phyloP scores from a whole-genome alignment of 352 stramenopile genomes.

The Phytophthora melonis region DNA sequence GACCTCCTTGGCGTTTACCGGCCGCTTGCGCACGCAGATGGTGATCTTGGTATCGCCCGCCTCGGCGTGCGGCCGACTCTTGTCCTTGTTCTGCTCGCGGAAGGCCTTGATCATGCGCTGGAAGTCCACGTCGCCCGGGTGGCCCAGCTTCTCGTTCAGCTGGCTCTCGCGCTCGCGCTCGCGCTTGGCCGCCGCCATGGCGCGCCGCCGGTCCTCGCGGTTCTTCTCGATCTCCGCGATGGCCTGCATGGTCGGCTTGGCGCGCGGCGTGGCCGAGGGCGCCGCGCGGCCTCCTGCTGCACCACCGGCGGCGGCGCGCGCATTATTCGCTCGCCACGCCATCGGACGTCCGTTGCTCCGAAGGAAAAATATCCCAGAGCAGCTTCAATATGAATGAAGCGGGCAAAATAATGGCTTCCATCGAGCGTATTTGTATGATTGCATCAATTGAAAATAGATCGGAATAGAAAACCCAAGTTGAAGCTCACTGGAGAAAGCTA shows the following conservation, averaged over 20 bases:
- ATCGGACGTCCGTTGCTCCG: constrained; percentile 30
- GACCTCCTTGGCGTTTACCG: constrained; percentile 93
- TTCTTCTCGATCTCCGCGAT: constrained; percentile 90
- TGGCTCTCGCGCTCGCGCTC: constrained; percentile 86
- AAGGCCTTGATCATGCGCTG: constrained; percentile 92
- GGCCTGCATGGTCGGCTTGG: constrained; percentile 73
- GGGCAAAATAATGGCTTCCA: not conserved
- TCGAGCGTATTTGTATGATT: not conserved
- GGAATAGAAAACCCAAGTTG: not conserved
- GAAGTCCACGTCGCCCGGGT: constrained; percentile 92
- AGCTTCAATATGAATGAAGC: not conserved
- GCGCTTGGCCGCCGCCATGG: constrained; percentile 88
- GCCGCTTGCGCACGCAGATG: constrained; percentile 97
- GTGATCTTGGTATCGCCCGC: constrained; percentile 91
- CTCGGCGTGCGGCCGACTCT: constrained; percentile 51
- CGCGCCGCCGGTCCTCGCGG: constrained; percentile 81
- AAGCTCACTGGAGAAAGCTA: not conserved
- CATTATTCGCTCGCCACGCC: constrained; percentile 42
- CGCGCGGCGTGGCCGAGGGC: constrained; percentile 27
- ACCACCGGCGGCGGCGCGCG: constrained; percentile 10
- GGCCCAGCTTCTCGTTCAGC: constrained; percentile 80
- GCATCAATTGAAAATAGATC: not conserved
- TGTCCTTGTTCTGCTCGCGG: constrained; percentile 78
- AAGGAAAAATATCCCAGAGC: not conserved
- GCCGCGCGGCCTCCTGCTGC: constrained; percentile 1